Base-by-base conservation (phyloP, 768 basidiomycete genomes). In the Calocybe gangraenosa region DNA sequence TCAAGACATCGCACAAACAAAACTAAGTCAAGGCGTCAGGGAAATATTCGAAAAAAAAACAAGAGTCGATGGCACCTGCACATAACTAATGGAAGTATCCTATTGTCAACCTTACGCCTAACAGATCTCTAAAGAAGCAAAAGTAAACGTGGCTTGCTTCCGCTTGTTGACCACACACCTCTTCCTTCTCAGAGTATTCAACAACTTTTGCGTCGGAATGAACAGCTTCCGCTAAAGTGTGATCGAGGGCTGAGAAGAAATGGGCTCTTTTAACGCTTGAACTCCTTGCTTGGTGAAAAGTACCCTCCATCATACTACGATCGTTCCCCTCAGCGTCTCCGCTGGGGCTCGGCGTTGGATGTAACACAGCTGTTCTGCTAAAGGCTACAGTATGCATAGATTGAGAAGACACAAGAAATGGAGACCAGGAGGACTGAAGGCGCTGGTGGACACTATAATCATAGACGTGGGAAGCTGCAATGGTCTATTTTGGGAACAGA, bases 181-280 rank as follows among this genome's bases (percentile, higher is more conserved):
- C 75, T 55, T 79, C 75, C 15, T 65, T 73, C n/a, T 64, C 59
- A 1, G 69, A 71, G 49, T 65, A 80, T 40, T 71, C 68, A 1
- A 80, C 73, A 3, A 47, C 54, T 34, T 69, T 69, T 2, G 77
- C 77, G 54, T 79, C 76, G 3, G 47, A 60, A 50, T 79, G 63
- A 6, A 79, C 74, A 10, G 76, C 77, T 5, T 74, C 70, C 3
- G 78, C 74, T 31, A 67, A 66, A 0, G 58, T 51, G 14, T 63
- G 54, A 46, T 79, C 75, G 15, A 80, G 57, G 8, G 70, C 63
- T 2, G 67, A 65, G 55, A 78, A 78, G 55, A 78, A 74, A 39
- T 71, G 58, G 37, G 69, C 71, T 56, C 74, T 65, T 47, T 65
- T 65, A 7, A 62, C 47, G 55, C 60, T 70, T 35, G 60, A 54